These are phyloP conservation scores for Chaetomium fimeti DNA, from an alignment of 495 filamentous ascomycete genomes.

Conservation along the genomic window DNA sequence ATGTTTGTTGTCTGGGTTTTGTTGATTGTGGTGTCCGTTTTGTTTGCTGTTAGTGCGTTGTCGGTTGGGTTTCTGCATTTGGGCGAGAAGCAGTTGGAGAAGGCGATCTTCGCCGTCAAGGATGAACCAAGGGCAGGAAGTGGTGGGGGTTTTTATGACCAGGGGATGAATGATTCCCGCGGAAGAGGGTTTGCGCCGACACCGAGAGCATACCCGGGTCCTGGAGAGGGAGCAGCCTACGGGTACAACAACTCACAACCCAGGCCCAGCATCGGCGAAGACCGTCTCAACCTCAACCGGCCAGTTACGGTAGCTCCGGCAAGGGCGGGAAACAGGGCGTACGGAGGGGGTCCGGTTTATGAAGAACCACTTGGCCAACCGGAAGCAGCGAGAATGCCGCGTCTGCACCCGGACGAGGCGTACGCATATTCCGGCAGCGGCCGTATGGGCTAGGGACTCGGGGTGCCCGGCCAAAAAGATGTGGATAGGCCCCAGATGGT, in stretches of 20 bases:
- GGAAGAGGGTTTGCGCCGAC: background rate
- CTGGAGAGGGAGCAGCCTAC: background rate
- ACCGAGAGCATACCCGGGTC: background rate
- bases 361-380: background rate
- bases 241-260: background rate
- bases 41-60: constrained; percentile 20
- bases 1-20: constrained; percentile 23
- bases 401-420: background rate
- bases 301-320: constrained; percentile 7
- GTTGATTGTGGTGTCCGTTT: constrained; percentile 12
- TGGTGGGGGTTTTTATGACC: background rate
- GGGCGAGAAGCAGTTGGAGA: constrained; percentile 6
- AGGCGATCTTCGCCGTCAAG: background rate
- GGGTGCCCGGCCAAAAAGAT: constrained; percentile 9
- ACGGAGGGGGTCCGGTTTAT: background rate
- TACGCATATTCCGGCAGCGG: background rate
- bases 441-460: constrained; percentile 12
- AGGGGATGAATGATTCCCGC: background rate
- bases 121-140: background rate
- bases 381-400: background rate
- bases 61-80: constrained; percentile 17
- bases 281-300: constrained; percentile 6
- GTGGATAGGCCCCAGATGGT: background rate
- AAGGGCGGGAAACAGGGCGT: background rate
- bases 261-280: background rate